A percentile compares a stretch with the other conserved stretches of the same genome.
phyloP scores from a whole-genome alignment of 225 moss, liverwort and hornwort genomes.

The Physcomitrellopsis africana region DNA sequence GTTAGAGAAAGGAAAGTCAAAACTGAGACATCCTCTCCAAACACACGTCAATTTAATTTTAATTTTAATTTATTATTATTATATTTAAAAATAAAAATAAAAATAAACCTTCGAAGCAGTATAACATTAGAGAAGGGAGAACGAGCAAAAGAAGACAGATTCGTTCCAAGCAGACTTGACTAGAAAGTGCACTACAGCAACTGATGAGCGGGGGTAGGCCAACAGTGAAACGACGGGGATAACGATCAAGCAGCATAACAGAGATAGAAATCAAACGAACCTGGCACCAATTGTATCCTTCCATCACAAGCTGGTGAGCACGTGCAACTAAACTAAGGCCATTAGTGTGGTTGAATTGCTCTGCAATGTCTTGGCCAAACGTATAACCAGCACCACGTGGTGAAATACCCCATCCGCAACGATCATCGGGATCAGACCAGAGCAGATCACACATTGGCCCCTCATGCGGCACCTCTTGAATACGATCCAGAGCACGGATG shows the following conservation, averaged over 20 bases:
- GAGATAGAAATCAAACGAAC: constrained; percentile 38
- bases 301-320: constrained; percentile 99
- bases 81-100: neutral
- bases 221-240: constrained; percentile 12
- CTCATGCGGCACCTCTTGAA: constrained; percentile 98
- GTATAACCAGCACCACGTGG: constrained; percentile 98
- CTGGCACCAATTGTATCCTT: constrained; percentile 99
- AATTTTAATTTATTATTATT: too few relatives aligned
- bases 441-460: constrained; percentile 99
- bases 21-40: neutral
- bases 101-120: neutral
- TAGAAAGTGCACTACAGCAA: neutral
- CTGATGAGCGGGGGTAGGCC: neutral
- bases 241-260: neutral
- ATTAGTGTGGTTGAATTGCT: constrained; percentile 97
- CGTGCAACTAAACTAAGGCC: constrained; percentile 98
- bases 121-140: neutral
- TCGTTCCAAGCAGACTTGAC: neutral
- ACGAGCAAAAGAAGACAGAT: neutral
- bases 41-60: neutral
- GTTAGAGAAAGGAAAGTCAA: constrained; percentile 13
- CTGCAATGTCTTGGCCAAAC: constrained; percentile 98
- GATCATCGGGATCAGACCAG: constrained; percentile 99
- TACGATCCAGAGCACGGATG: constrained; percentile 98
- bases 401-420: constrained; percentile 98